Percentiles rank a stretch among this genome's conserved stretches.
phyloP scores from a whole-genome alignment of 2,329 filamentous ascomycete species.

The Ophiostoma fasciatum region DNA sequence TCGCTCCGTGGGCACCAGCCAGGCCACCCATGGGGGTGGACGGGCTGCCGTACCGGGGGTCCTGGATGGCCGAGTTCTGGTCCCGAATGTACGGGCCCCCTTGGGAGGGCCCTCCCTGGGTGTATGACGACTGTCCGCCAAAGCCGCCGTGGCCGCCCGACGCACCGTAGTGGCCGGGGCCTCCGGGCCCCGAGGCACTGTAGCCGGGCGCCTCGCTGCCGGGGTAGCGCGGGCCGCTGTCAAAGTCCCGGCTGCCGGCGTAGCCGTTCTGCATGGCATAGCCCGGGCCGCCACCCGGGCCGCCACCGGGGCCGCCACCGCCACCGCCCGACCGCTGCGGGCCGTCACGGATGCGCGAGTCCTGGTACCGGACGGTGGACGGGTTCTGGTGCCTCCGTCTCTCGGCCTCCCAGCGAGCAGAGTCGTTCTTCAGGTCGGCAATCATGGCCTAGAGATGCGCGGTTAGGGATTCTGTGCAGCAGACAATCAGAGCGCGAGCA shows the following conservation, averaged over 20 bases:
- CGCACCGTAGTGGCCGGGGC: conserved; percentile 5
- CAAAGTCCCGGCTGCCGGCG: conserved; percentile 11
- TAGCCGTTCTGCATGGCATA: conserved; percentile 6
- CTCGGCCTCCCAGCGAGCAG: conserved; percentile 46
- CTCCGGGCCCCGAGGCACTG: conserved; percentile 18
- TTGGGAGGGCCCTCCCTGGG: conserved; percentile 2
- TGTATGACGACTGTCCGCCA: conserved; percentile 1
- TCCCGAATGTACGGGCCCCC: too few relatives aligned
- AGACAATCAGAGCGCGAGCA: not conserved
- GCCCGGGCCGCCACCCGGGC: not conserved
- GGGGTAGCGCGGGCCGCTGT: conserved; percentile 34
- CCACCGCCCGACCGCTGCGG: conserved; percentile 6
- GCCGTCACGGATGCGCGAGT: conserved; percentile 22
- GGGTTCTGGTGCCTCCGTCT: conserved; percentile 42
- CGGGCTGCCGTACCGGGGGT: conserved; percentile 7
- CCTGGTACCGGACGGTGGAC: conserved; percentile 41
- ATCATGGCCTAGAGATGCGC: conserved; percentile 40
- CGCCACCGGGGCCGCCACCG: conserved; percentile 9
- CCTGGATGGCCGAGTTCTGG: too few relatives aligned
- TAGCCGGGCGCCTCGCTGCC: conserved; percentile 35
- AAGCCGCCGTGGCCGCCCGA: conserved; percentile 7
- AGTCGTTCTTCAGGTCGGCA: conserved; percentile 46
- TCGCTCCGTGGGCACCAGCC: not conserved
- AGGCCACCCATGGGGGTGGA: not conserved
- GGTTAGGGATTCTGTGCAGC: not conserved